Evolutionary conservation across 352 stramenopile genomes (phyloP).

Genomic region (Phytophthora foliorum): DNA sequence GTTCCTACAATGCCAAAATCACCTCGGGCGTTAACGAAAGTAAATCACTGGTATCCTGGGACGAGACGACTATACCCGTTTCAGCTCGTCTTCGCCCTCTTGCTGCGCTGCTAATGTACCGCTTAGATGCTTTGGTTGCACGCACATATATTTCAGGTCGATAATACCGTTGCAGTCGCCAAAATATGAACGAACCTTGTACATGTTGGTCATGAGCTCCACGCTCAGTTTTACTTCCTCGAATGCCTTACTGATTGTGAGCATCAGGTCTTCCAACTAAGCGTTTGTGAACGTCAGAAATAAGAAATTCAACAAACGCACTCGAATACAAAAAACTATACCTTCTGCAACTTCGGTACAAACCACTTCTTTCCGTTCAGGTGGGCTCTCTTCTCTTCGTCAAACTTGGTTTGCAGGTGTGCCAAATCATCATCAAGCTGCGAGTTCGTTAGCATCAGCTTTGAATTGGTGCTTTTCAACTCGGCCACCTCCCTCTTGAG

Average conservation of each 20-base stretch:
- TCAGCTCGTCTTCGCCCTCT: constrained; percentile 70
- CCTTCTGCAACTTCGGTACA: constrained; percentile 78
- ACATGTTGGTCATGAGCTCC: constrained; percentile 90
- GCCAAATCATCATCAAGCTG: constrained; percentile 78
- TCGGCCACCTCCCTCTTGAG: constrained; percentile 74
- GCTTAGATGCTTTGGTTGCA: constrained; percentile 46
- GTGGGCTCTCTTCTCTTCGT: constrained; percentile 73
- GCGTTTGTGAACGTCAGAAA: neutral
- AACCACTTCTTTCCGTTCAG: constrained; percentile 76
- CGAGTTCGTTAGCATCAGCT: constrained; percentile 71
- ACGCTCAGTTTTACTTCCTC: constrained; percentile 87
- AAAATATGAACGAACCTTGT: constrained; percentile 59
- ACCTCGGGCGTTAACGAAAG: neutral
- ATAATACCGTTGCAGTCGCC: neutral
- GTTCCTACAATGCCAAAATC: constrained; percentile 44
- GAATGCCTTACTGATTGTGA: constrained; percentile 66
- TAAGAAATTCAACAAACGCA: neutral
- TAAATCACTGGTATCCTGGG: neutral
- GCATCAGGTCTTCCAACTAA: constrained; percentile 72
- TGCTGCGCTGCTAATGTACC: constrained; percentile 59
- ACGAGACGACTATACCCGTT: constrained; percentile 33
- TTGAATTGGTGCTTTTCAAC: constrained; percentile 66
- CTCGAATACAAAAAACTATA: neutral
- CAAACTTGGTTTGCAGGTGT: constrained; percentile 74
- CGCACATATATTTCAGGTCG: neutral